These are phyloP conservation scores for Polytrichum commune DNA, from an alignment of 225 moss, liverwort and hornwort species.

Conservation along the genomic window DNA sequence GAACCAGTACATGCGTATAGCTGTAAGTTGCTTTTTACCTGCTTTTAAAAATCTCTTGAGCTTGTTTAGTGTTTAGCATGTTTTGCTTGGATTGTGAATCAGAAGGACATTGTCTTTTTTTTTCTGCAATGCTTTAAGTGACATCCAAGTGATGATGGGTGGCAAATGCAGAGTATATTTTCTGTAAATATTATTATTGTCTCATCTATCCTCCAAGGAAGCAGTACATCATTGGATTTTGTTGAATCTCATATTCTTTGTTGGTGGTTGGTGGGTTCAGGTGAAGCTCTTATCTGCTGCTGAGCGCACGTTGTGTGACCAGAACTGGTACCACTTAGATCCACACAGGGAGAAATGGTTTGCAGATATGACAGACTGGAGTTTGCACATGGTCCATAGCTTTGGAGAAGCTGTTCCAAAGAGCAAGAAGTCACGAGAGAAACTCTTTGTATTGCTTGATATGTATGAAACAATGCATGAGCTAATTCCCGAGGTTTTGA, in stretches of 20 bases:
- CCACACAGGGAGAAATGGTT: conserved; percentile 69
- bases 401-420: conserved; percentile 79
- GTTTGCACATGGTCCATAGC: conserved; percentile 66
- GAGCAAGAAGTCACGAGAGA: conserved; percentile 75
- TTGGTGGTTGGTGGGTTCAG: conserved; percentile 20
- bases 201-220: background rate
- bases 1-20: too few relatives aligned
- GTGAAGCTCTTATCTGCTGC: conserved; percentile 73
- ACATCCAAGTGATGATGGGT: too few relatives aligned
- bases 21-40: conserved; percentile 34
- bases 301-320: conserved; percentile 76
- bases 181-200: too few relatives aligned
- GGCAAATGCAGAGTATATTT: too few relatives aligned
- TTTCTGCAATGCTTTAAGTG: too few relatives aligned
- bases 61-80: too few relatives aligned
- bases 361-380: conserved; percentile 78
- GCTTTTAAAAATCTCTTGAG: too few relatives aligned
- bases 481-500: conserved; percentile 64
- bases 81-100: too few relatives aligned
- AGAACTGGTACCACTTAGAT: conserved; percentile 78
- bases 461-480: conserved; percentile 87
- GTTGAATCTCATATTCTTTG: too few relatives aligned
- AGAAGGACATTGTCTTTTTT: too few relatives aligned
- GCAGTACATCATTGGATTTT: too few relatives aligned
- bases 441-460: conserved; percentile 78